phyloP scores from a whole-genome alignment of 768 basidiomycete genomes.

The Lactarius quietus region DNA sequence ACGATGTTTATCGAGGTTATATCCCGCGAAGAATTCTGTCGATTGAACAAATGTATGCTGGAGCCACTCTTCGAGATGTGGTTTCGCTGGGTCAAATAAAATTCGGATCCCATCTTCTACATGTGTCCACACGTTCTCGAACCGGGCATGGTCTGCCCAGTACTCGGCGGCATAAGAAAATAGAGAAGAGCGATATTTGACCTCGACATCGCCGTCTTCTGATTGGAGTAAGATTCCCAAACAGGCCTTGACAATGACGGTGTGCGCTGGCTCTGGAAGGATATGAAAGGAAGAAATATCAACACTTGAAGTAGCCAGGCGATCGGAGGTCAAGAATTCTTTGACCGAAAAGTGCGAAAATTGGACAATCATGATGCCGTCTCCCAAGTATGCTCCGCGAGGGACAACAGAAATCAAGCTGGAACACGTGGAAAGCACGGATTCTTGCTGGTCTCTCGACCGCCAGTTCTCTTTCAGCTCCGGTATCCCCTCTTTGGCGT shows the following conservation, averaged over 20 bases:
- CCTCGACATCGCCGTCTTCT: not conserved
- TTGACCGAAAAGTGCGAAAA: not conserved
- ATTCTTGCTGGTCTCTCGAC: not conserved
- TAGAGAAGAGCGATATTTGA: not conserved
- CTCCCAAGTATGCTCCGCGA: too few relatives aligned
- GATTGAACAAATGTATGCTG: too few relatives aligned
- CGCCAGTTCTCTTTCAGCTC: not conserved
- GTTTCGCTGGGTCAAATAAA: not conserved
- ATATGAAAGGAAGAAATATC: not conserved
- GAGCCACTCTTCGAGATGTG: not conserved
- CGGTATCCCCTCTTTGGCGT: not conserved
- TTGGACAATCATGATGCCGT: too few relatives aligned
- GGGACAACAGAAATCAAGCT: not conserved
- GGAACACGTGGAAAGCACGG: not conserved
- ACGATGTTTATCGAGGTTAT: not conserved
- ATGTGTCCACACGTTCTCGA: not conserved
- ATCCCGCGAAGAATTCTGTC: too few relatives aligned
- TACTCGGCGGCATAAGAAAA: accelerated
- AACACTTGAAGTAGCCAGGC: not conserved
- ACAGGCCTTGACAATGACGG: not conserved
- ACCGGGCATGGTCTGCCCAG: not conserved
- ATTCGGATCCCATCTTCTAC: not conserved
- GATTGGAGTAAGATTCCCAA: not conserved
- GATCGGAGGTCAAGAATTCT: not conserved
- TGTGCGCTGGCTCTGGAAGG: not conserved